Percentiles rank a stretch among this genome's conserved stretches.
phyloP scores from a whole-genome alignment of 2,329 filamentous ascomycete species.

The Cladophialophora chaetospira region DNA sequence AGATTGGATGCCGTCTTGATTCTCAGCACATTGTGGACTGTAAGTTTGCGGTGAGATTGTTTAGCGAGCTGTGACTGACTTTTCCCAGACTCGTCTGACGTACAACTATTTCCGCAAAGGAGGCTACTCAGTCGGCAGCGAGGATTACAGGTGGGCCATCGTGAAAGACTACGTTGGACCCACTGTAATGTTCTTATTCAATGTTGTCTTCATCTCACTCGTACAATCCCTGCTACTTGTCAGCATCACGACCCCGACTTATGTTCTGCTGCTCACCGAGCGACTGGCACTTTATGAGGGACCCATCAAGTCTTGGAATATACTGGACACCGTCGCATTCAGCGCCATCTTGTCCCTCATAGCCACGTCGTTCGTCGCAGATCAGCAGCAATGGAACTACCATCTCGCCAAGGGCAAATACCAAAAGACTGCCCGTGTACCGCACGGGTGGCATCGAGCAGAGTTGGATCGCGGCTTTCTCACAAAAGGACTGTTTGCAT shows the following conservation, averaged over 20 bases:
- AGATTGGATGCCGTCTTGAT: constrained; percentile 72
- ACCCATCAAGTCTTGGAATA: constrained; percentile 39
- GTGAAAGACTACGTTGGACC: constrained; percentile 66
- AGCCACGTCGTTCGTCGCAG: constrained; percentile 75
- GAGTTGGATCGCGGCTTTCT: constrained; percentile 90
- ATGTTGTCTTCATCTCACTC: constrained; percentile 85
- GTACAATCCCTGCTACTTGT: constrained; percentile 81
- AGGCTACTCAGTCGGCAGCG: constrained; percentile 82
- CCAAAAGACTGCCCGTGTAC: constrained; percentile 69
- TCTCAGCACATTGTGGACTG: constrained; percentile 77
- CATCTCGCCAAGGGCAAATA: constrained; percentile 80
- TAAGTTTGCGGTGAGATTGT: constrained; percentile 46
- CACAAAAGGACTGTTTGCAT: constrained; percentile 80
- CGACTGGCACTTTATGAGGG: constrained; percentile 59
- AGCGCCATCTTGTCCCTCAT: constrained; percentile 58
- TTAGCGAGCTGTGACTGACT: constrained; percentile 5
- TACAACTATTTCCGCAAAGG: constrained; percentile 98
- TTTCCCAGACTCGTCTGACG: constrained; percentile 71
- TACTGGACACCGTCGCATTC: constrained; percentile 56
- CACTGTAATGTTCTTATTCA: constrained; percentile 77
- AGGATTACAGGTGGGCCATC: constrained; percentile 92
- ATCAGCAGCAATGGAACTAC: constrained; percentile 91
- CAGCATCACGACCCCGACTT: constrained; percentile 76
- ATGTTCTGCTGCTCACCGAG: constrained; percentile 74
- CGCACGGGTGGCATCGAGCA: constrained; percentile 63